These are phyloP conservation scores for Cucurbita pepo DNA, from an alignment of 306 rosid genomes.

Conservation along the genomic window DNA sequence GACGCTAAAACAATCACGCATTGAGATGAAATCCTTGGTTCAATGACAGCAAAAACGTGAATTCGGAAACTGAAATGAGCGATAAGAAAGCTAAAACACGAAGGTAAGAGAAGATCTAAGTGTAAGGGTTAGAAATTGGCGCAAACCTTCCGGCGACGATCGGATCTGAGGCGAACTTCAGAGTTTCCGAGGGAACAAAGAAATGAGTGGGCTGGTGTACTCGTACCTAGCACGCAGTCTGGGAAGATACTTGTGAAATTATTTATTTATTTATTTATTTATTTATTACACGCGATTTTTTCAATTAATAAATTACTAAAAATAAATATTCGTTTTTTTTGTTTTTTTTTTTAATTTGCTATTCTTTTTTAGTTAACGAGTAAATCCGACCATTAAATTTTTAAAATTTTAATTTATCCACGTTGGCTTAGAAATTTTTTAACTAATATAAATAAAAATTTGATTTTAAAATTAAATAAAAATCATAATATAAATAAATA, in stretches of 20 bases:
- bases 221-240: conserved; percentile 6
- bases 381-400: too few species aligned
- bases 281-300: neutral
- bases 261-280: conserved; percentile 6
- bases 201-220: neutral
- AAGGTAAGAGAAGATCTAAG: neutral
- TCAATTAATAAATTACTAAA: neutral
- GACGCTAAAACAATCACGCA: neutral
- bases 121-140: neutral
- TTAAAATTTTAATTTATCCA: too few species aligned
- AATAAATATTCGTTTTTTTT: neutral
- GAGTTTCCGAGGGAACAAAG: neutral
- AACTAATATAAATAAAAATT: too few species aligned
- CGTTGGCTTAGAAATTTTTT: too few species aligned
- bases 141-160: conserved; percentile 2
- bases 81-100: neutral
- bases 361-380: too few species aligned
- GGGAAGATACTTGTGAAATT: neutral
- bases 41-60: neutral
- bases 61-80: neutral
- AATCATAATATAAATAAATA: too few species aligned
- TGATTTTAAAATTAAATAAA: too few species aligned
- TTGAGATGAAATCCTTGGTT: neutral
- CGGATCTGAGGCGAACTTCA: conserved; percentile 1
- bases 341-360: neutral